These are phyloP conservation scores for Nicotiana attenuata DNA, from an alignment of 257 asterid species.

Conservation along the genomic window DNA sequence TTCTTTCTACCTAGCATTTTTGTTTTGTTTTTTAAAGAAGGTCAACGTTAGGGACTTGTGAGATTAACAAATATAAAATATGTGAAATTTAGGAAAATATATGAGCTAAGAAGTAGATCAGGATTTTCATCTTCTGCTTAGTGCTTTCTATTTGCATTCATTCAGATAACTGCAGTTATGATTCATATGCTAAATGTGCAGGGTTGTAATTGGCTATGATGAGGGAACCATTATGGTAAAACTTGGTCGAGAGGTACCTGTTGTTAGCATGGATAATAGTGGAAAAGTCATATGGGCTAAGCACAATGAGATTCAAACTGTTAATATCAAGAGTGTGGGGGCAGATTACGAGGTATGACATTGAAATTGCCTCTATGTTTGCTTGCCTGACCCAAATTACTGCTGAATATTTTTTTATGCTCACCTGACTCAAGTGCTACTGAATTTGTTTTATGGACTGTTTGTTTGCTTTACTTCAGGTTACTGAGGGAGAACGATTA, in stretches of 20 bases:
- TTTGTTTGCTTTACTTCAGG: conserved; percentile 36
- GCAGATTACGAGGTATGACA: conserved; percentile 70
- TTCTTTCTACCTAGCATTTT: background rate
- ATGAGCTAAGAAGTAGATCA: background rate
- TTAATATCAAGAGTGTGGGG: conserved; percentile 89
- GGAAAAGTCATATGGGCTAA: conserved; percentile 98
- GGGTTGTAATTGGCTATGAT: conserved; percentile 96
- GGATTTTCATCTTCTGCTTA: background rate
- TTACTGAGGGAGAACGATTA: conserved; percentile 91
- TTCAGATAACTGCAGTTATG: conserved; percentile 9
- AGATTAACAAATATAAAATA: background rate
- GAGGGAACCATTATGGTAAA: conserved; percentile 99
- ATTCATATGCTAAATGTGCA: conserved; percentile 27
- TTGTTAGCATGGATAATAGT: conserved; percentile 94
- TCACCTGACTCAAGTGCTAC: background rate
- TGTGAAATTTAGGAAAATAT: background rate
- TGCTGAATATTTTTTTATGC: background rate
- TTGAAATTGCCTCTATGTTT: conserved; percentile 3
- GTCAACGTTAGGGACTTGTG: background rate
- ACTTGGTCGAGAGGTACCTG: conserved; percentile 96
- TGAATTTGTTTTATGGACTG: conserved; percentile 10
- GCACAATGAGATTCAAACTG: conserved; percentile 97
- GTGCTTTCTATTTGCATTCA: background rate
- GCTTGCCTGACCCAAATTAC: background rate
- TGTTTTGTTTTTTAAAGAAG: too few relatives aligned